Percentiles rank a stretch among this genome's conserved stretches.
Evolutionary conservation across 768 basidiomycete species (phyloP).

Genomic region (Auriscalpium vulgare): DNA sequence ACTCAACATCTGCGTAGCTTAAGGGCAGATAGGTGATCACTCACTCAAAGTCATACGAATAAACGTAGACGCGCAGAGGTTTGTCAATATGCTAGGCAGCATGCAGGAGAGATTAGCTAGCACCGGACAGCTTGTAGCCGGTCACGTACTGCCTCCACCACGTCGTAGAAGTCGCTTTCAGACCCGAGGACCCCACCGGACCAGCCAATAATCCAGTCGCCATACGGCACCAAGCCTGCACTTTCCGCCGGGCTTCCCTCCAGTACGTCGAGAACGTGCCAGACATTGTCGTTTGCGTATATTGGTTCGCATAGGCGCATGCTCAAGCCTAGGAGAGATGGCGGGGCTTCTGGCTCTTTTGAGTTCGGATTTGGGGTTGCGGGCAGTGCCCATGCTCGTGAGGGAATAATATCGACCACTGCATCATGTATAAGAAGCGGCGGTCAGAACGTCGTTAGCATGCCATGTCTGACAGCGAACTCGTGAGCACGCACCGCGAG

Average conservation of each 20-base stretch:
- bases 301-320: conserved; percentile 92
- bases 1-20: conserved; percentile 2
- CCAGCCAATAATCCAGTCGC: conserved; percentile 80
- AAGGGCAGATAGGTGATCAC: no score
- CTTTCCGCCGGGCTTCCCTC: conserved; percentile 96
- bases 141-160: conserved; percentile 77
- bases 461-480: no score
- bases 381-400: conserved; percentile 70
- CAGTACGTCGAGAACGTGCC: conserved; percentile 96
- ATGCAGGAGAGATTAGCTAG: neutral
- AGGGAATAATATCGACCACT: conserved; percentile 85
- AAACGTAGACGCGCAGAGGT: conserved; percentile 89
- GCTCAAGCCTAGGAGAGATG: conserved; percentile 89
- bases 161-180: conserved; percentile 93
- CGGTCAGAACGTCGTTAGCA: no score
- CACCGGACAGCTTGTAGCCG: neutral
- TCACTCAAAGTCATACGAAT: conserved; percentile 94
- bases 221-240: conserved; percentile 91
- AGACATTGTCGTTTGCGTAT: conserved; percentile 84
- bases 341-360: conserved; percentile 45
- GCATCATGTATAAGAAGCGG: neutral
- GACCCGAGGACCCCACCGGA: conserved; percentile 86
- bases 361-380: conserved; percentile 29
- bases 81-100: conserved; percentile 78
- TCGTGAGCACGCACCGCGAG: conserved; percentile 44